These are phyloP conservation scores for Akebia trifoliata DNA, from an alignment of 164 flowering plant species.

Conservation along the genomic window DNA sequence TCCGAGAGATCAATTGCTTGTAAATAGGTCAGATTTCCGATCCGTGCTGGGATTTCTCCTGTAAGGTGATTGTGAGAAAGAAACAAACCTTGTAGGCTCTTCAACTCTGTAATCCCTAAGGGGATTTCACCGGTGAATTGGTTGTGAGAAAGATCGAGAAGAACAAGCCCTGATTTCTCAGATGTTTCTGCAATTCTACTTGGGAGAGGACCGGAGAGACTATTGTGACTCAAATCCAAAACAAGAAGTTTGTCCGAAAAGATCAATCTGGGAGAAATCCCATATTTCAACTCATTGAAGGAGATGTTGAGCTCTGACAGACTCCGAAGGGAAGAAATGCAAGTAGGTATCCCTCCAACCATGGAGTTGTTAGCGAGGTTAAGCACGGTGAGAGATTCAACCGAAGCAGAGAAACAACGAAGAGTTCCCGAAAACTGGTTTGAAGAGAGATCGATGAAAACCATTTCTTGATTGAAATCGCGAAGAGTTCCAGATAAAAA, in stretches of 20 bases:
- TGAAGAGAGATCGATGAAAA: slow-evolving; percentile 46
- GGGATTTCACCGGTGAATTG: slow-evolving; percentile 75
- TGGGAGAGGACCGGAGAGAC: slow-evolving; percentile 69
- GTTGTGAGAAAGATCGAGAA: slow-evolving; percentile 79
- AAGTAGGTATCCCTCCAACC: slow-evolving; percentile 77
- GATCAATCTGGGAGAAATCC: slow-evolving; percentile 61
- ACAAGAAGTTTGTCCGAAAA: slow-evolving; percentile 62
- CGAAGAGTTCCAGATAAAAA: slow-evolving; percentile 42
- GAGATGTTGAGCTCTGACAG: slow-evolving; percentile 68
- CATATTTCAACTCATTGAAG: slow-evolving; percentile 43
- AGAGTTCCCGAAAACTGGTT: slow-evolving; percentile 70
- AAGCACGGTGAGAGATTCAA: slow-evolving; percentile 44
- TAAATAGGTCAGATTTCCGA: slow-evolving; percentile 85
- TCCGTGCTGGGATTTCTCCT: slow-evolving; percentile 75
- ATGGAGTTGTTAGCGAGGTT: slow-evolving; percentile 62
- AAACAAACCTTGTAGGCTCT: slow-evolving; percentile 74
- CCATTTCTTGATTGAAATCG: slow-evolving; percentile 53
- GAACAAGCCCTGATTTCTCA: slow-evolving; percentile 67
- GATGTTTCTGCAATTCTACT: slow-evolving; percentile 43
- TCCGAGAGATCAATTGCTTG: slow-evolving; percentile 85
- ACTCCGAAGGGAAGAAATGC: slow-evolving; percentile 48
- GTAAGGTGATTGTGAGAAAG: slow-evolving; percentile 70
- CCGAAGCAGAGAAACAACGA: slow-evolving; percentile 60
- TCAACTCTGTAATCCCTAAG: slow-evolving; percentile 59
- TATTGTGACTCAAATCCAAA: slow-evolving; percentile 78